phyloP scores from a whole-genome alignment of 2,329 filamentous ascomycete genomes.

The Ceratocystis diversiconidia region DNA sequence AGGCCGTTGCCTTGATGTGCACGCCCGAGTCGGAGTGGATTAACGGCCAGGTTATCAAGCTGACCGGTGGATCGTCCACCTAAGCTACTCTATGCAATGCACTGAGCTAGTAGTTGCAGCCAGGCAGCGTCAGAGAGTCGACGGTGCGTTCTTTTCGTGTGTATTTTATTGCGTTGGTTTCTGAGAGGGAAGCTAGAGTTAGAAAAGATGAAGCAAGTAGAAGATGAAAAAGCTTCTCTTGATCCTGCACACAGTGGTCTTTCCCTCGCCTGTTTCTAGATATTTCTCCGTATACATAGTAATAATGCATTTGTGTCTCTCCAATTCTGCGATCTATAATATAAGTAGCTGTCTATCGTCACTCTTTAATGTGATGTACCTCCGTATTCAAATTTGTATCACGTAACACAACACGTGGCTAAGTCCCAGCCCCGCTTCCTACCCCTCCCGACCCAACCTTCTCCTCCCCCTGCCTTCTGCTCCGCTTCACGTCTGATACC shows the following conservation, averaged over 20 bases:
- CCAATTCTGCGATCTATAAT: not conserved
- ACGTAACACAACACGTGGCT: not conserved
- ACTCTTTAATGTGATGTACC: not conserved
- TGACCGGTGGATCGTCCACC: constrained; percentile 26
- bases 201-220: not conserved
- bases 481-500: not conserved
- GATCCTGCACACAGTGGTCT: not conserved
- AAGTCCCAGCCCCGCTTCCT: not conserved
- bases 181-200: not conserved
- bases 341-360: not conserved
- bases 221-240: too few relatives aligned
- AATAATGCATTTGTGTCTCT: not conserved
- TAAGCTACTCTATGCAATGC: constrained; percentile 18
- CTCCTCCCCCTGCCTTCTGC: not conserved
- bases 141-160: not conserved
- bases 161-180: not conserved
- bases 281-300: not conserved
- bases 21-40: constrained; percentile 49
- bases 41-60: constrained; percentile 36
- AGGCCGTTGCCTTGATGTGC: constrained; percentile 41
- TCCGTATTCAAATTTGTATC: not conserved
- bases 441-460: not conserved
- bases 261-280: constrained; percentile 2
- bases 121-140: not conserved
- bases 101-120: not conserved